Conservation (phyloP, 305 asterid genomes). For the Fraxinus angustifolia region DNA sequence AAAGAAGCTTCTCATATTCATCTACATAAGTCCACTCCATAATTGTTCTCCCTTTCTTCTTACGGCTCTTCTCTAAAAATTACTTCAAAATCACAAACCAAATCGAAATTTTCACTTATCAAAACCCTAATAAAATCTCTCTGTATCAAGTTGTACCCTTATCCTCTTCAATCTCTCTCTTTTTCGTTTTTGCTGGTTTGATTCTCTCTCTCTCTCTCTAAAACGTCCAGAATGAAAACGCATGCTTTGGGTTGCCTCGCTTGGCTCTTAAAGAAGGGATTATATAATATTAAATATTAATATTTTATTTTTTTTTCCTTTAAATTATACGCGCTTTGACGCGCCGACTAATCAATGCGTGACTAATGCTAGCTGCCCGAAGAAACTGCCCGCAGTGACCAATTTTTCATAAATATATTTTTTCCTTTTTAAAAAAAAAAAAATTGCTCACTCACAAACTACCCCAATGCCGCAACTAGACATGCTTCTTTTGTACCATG, state of each 20-base stretch:
- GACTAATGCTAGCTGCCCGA: constrained; percentile 16
- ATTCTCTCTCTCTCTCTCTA: constrained; percentile 37
- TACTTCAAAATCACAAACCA: constrained; percentile 1
- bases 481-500: constrained; percentile 21
- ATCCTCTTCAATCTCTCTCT: constrained; percentile 21
- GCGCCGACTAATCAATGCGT: constrained; percentile 25
- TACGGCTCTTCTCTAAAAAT: not conserved
- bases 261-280: not conserved
- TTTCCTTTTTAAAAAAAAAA: too few relatives aligned
- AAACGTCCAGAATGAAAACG: constrained; percentile 23
- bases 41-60: not conserved
- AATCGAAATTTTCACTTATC: not conserved
- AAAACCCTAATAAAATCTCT: too few relatives aligned
- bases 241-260: constrained; percentile 23
- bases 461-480: not conserved
- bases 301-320: not conserved
- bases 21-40: constrained; percentile 81
- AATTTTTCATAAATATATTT: not conserved
- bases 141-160: not conserved
- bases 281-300: not conserved
- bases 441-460: not conserved
- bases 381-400: constrained; percentile 29
- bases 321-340: not conserved
- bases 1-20: constrained; percentile 84
- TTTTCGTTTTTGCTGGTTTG: not conserved